Conservation (phyloP, 2,329 filamentous ascomycete species). For the Penicillium sp. region DNA sequence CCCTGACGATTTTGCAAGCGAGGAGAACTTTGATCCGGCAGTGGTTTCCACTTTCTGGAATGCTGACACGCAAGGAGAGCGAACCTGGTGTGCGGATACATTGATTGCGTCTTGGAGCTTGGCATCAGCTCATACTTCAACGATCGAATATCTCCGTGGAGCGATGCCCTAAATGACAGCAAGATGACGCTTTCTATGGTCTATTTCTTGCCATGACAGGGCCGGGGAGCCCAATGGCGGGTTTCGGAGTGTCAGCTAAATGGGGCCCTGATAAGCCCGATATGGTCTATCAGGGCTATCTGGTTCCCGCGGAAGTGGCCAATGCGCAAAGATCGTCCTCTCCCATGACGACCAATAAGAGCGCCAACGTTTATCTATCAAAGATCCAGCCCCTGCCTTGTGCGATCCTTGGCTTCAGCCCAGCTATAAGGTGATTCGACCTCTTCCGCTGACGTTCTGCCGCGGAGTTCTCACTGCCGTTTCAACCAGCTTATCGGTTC, state of each 20-base stretch:
- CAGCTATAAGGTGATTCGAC: conserved; percentile 8
- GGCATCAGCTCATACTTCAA: background rate
- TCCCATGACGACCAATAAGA: conserved; percentile 5
- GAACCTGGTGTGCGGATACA: background rate
- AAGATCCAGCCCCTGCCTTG: background rate
- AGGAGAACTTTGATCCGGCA: background rate
- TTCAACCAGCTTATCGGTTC: conserved; percentile 7
- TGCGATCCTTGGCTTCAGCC: conserved; percentile 6
- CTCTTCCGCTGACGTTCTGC: background rate
- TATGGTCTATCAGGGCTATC: conserved; percentile 8
- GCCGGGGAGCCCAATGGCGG: background rate
- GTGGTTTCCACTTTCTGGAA: background rate
- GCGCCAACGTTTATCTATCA: conserved; percentile 8
- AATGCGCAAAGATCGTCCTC: conserved; percentile 1
- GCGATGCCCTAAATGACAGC: background rate
- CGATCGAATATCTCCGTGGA: background rate
- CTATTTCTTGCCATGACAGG: background rate
- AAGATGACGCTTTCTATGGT: background rate
- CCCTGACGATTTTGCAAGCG: background rate
- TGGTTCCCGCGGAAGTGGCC: conserved; percentile 12
- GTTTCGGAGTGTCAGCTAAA: conserved; percentile 5
- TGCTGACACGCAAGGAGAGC: background rate
- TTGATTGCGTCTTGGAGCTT: background rate
- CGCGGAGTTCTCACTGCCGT: conserved; percentile 9
- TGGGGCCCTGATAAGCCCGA: conserved; percentile 7